Evolutionary conservation across 257 asterid genomes (phyloP), one percentile per base, ranked within the genome.

Genomic region (Rubia yunnanensis): DNA sequence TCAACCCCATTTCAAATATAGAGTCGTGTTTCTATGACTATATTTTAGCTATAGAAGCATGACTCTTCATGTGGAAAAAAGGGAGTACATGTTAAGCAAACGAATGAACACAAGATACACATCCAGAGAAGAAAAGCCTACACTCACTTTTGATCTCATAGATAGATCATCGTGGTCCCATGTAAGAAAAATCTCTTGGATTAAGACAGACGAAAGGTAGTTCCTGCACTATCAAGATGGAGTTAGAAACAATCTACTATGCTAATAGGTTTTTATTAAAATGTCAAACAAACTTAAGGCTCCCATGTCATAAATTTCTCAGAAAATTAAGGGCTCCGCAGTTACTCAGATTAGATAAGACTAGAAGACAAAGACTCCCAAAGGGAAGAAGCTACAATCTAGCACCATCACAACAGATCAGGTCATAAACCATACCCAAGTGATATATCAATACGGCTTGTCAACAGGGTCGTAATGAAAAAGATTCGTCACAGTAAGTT

Each of bases 101-200:
- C 61, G 71, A 58, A 57, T 54, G 68, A 57, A 35, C 46, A 18
- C 24, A 17, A 5, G 27, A 7, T 44, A 17, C 44, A 23, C 41
- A 59, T 49, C 62, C 31, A 39, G 54, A 28, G 27, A 60, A 46
- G 5, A 35, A 7, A 60, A 67, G 8, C 63, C 30, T 44, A 72
- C 56, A 74, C 86, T 78, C 82, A 90, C 99, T 87, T 94, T 94
- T 69, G 94, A 86, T 65, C 99, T 88, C 97, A 90, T 88, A 18
- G 96, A 72, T 69, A 88, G 73, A 82, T 90, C 99, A 76, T 94
- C 99, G 36, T 94, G 99, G 79, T 94, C 99, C 99, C 96, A 94
- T 32, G 99, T 88, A 64, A 94, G 95, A 81, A 94, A 94, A 76
- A 90, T 88, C 84, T 94, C 99, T 90, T 94, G 99, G 65, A 94